A percentile compares a stretch with the other conserved stretches of the same genome.
These are phyloP conservation scores for Gracilaria caudata DNA, from an alignment of 23 red algal species.

Conservation along the genomic window DNA sequence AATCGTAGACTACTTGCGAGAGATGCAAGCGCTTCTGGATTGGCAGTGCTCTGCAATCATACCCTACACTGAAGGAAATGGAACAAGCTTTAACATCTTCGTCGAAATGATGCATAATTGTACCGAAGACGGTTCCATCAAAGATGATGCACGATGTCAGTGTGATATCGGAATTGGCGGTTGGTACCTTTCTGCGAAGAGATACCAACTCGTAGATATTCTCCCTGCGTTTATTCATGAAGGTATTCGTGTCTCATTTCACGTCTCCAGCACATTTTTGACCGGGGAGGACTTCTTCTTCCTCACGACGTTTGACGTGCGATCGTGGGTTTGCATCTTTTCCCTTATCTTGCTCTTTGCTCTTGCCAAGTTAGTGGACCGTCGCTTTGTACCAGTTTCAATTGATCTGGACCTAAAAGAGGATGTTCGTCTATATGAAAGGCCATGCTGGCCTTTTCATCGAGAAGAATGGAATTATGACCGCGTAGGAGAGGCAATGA, in stretches of 20 bases:
- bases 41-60: background rate
- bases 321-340: constrained; percentile 6
- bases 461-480: background rate
- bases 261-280: background rate
- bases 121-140: constrained; percentile 1
- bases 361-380: constrained; percentile 12
- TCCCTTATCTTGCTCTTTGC: constrained; percentile 5
- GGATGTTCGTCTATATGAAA: background rate
- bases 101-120: constrained; percentile 12
- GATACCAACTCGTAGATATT: constrained; percentile 8
- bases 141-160: background rate
- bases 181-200: background rate
- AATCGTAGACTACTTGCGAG: background rate
- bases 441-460: too few species aligned
- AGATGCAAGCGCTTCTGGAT: constrained; percentile 10
- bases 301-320: constrained; percentile 11
- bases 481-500: background rate
- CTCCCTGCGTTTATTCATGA: constrained; percentile 28
- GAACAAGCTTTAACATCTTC: constrained; percentile 17
- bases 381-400: background rate
- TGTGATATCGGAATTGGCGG: constrained; percentile 27
- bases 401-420: background rate
- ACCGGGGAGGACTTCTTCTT: constrained; percentile 8
- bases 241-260: constrained; percentile 2
- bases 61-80: background rate